A percentile compares a stretch with the other conserved stretches of the same genome.
Evolutionary conservation across 83 land plant genomes (phyloP).

Genomic region (Picea mariana): DNA sequence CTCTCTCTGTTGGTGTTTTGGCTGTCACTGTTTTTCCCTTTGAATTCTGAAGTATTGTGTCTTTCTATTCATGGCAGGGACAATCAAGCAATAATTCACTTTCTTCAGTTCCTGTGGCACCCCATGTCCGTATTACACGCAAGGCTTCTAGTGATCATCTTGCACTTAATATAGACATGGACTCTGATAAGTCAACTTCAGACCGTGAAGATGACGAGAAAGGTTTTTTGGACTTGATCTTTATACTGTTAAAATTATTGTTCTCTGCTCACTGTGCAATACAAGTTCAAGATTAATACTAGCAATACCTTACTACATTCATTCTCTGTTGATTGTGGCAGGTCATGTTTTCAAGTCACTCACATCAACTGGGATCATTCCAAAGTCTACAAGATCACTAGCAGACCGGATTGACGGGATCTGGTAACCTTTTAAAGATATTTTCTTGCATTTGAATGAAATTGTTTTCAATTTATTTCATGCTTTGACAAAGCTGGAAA

Average conservation of each 20-base stretch:
- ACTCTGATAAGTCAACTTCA: constrained; percentile 29
- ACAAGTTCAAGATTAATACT: constrained; percentile 1
- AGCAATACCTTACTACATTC: not conserved
- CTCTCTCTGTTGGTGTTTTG: not conserved
- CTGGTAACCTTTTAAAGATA: constrained; percentile 46
- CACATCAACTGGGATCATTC: constrained; percentile 69
- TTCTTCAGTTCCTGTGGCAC: constrained; percentile 36
- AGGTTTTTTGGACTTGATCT: constrained; percentile 42
- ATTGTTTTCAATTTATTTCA: not conserved
- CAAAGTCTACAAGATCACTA: constrained; percentile 65
- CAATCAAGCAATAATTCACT: constrained; percentile 52
- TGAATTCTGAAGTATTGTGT: not conserved
- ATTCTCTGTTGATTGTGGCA: constrained; percentile 22
- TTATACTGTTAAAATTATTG: not conserved
- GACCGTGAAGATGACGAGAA: constrained; percentile 87
- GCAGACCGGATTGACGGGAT: constrained; percentile 81
- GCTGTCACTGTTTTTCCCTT: not conserved
- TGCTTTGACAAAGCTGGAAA: constrained; percentile 4
- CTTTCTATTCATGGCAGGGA: constrained; percentile 15
- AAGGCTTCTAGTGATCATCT: constrained; percentile 69
- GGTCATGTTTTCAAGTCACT: constrained; percentile 92
- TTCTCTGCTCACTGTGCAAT: not conserved
- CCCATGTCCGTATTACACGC: constrained; percentile 77
- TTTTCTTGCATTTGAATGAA: not conserved
- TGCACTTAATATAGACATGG: constrained; percentile 74